These are phyloP conservation scores for Yamadazyma phyllophila DNA, from an alignment of 805 yeast species.

Conservation along the genomic window DNA sequence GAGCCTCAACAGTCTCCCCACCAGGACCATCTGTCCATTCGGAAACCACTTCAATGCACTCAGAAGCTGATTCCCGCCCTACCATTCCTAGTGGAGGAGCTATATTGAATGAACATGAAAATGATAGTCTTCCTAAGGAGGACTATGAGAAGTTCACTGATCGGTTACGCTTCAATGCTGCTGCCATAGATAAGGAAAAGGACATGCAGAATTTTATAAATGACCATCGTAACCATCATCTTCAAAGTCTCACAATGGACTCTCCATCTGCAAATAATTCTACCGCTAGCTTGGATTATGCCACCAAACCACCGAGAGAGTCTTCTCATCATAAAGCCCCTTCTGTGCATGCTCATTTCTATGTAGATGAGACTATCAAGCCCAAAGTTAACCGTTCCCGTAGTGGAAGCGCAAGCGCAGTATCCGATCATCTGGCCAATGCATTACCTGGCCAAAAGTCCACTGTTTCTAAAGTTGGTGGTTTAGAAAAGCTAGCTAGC, in stretches of 20 bases:
- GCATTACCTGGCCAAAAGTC: background rate
- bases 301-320: slow-evolving; percentile 29
- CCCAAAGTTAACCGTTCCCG: slow-evolving; percentile 34
- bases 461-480: slow-evolving; percentile 6
- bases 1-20: slow-evolving; percentile 13
- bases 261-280: slow-evolving; percentile 19
- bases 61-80: slow-evolving; percentile 11
- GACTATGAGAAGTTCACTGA: slow-evolving; percentile 7
- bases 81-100: slow-evolving; percentile 48
- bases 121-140: slow-evolving; percentile 2
- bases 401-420: slow-evolving; percentile 34
- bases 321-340: slow-evolving; percentile 50
- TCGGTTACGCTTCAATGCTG: slow-evolving; percentile 5
- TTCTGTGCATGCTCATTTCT: slow-evolving; percentile 78
- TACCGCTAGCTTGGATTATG: slow-evolving; percentile 23
- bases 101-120: slow-evolving; percentile 26
- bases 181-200: slow-evolving; percentile 25
- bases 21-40: slow-evolving; percentile 5
- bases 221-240: slow-evolving; percentile 44
- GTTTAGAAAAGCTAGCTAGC: slow-evolving; percentile 12
- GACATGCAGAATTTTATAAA: slow-evolving; percentile 62
- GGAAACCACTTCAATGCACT: slow-evolving; percentile 1
- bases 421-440: slow-evolving; percentile 20
- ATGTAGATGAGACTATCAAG: slow-evolving; percentile 64
- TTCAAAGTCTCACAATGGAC: slow-evolving; percentile 29